Conservation (phyloP, 2,329 filamentous ascomycete species). For the Trichoderma arundinaceum region DNA sequence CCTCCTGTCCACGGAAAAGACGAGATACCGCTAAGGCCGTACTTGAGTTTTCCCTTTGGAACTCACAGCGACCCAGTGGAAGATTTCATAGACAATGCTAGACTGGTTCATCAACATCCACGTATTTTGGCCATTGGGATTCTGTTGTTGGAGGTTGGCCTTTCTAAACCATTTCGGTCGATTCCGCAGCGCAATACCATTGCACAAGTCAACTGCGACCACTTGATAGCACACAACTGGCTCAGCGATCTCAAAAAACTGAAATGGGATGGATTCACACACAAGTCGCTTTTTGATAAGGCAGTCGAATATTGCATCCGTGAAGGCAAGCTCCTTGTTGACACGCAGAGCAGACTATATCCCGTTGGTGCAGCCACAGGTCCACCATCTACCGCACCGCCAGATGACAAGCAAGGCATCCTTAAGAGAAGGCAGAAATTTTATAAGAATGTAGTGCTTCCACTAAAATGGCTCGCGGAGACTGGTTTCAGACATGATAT, state of each 20-base stretch:
- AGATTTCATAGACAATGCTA: neutral
- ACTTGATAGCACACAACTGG: neutral
- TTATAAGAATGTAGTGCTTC: conserved; percentile 10
- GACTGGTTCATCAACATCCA: neutral
- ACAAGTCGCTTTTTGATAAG: neutral
- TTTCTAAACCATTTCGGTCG: neutral
- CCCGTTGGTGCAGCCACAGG: neutral
- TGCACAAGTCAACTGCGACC: conserved; percentile 1
- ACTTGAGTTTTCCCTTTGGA: neutral
- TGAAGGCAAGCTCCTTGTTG: neutral
- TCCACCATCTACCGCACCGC: neutral
- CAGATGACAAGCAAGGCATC: neutral
- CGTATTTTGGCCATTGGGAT: conserved; percentile 2
- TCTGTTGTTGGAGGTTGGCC: conserved; percentile 8
- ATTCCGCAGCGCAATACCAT: neutral
- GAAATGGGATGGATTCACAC: neutral
- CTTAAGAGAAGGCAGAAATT: neutral
- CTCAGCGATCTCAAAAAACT: neutral
- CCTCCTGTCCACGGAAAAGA: neutral
- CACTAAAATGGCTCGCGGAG: conserved; percentile 18
- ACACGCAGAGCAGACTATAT: neutral
- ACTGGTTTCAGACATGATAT: neutral
- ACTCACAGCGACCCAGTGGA: neutral
- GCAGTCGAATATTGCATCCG: neutral
- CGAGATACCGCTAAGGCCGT: neutral